Evolutionary conservation across 1,284 basidiomycete species (phyloP).

Genomic region (Earliella scabrosa): DNA sequence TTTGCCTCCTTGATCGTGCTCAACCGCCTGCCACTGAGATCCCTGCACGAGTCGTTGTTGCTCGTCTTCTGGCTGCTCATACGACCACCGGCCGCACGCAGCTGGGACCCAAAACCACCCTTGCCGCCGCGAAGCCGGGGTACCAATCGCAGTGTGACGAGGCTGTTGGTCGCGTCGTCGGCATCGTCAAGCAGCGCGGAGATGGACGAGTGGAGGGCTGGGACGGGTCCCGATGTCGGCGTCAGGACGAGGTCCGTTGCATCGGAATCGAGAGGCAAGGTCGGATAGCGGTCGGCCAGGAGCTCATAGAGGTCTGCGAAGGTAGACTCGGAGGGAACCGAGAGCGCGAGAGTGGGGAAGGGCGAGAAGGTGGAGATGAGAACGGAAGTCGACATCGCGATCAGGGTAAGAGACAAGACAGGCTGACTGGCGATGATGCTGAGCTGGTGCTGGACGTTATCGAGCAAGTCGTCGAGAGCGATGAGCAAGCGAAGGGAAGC

Average conservation of each 20-base stretch:
- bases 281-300: conserved; percentile 60
- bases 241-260: conserved; percentile 51
- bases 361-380: conserved; percentile 79
- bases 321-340: conserved; percentile 54
- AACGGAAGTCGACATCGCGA: conserved; percentile 51
- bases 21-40: conserved; percentile 87
- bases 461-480: conserved; percentile 7
- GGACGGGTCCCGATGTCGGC: conserved; percentile 54
- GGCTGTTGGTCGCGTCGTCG: conserved; percentile 23
- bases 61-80: conserved; percentile 96
- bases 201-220: conserved; percentile 44
- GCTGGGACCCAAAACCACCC: conserved; percentile 96
- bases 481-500: conserved; percentile 1
- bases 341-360: conserved; percentile 72
- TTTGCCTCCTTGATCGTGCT: conserved; percentile 97
- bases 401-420: too few species aligned
- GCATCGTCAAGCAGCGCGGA: conserved; percentile 44
- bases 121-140: conserved; percentile 88
- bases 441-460: too few species aligned
- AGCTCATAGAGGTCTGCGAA: conserved; percentile 55
- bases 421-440: too few species aligned
- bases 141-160: conserved; percentile 67
- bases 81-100: conserved; percentile 94
- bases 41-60: conserved; percentile 95
- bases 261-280: conserved; percentile 48